Evolutionary conservation across 2,329 filamentous ascomycete species (phyloP).

Genomic region (Pyricularia sp.): DNA sequence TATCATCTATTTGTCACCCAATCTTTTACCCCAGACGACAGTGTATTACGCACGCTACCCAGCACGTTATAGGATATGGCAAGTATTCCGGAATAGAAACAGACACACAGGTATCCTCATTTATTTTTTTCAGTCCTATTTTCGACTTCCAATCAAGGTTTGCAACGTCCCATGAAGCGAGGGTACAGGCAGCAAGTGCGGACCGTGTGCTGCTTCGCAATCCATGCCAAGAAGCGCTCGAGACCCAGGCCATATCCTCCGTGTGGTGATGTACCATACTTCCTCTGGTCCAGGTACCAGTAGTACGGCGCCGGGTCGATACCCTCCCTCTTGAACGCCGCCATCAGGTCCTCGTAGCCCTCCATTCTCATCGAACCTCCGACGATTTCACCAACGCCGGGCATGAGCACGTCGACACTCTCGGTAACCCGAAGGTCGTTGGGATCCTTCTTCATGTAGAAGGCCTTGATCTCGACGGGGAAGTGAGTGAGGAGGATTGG

Average conservation of each 20-base stretch:
- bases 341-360: constrained; percentile 80
- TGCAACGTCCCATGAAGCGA: constrained; percentile 73
- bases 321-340: constrained; percentile 76
- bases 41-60: not conserved
- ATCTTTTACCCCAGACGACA: not conserved
- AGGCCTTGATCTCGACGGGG: constrained; percentile 94
- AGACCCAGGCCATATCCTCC: constrained; percentile 52
- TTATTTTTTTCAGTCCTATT: constrained; percentile 8
- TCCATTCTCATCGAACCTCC: constrained; percentile 96
- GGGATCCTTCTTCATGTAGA: constrained; percentile 93
- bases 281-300: constrained; percentile 97
- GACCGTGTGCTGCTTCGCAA: constrained; percentile 55
- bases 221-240: constrained; percentile 65
- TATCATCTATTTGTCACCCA: not conserved
- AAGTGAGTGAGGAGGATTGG: constrained; percentile 82
- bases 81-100: constrained; percentile 6
- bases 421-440: constrained; percentile 79
- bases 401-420: constrained; percentile 77
- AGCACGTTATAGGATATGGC: not conserved
- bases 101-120: constrained; percentile 11
- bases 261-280: constrained; percentile 61
- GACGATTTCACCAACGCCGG: constrained; percentile 93
- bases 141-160: constrained; percentile 42
- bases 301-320: constrained; percentile 84
- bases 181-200: constrained; percentile 66